phyloP scores from a whole-genome alignment of 805 yeast genomes.

The Kregervanrija fluxuum region DNA sequence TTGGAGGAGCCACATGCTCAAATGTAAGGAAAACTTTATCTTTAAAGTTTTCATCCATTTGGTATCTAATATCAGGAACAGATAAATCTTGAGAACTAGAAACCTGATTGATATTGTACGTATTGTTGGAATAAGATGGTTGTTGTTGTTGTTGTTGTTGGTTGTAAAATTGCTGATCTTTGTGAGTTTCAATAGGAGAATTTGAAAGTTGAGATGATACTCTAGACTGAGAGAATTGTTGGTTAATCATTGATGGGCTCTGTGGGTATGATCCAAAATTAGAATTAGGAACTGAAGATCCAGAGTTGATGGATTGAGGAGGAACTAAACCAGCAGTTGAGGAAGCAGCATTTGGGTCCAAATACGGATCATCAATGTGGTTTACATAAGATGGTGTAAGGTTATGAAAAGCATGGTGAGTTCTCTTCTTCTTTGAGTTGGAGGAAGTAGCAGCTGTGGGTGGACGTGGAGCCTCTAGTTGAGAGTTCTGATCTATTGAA shows the following conservation, averaged over 20 bases:
- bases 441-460: background rate
- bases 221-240: too few species aligned
- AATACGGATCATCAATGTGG: constrained; percentile 9
- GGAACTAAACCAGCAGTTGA: constrained; percentile 20
- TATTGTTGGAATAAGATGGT: constrained; percentile 1
- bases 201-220: too few species aligned
- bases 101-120: constrained; percentile 3
- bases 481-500: constrained; percentile 1
- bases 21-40: constrained; percentile 56
- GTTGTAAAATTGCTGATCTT: too few species aligned
- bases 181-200: too few species aligned
- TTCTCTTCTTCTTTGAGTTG: constrained; percentile 15
- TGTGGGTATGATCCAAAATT: background rate
- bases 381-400: constrained; percentile 12
- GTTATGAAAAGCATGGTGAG: constrained; percentile 23
- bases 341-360: constrained; percentile 29
- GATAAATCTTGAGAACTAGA: constrained; percentile 24
- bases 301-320: constrained; percentile 3
- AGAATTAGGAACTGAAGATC: background rate
- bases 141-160: background rate
- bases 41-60: constrained; percentile 28
- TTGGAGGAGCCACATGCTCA: constrained; percentile 76
- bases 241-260: background rate
- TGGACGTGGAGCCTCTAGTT: constrained; percentile 1
- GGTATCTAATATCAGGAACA: constrained; percentile 28